phyloP scores from a whole-genome alignment of 345 rosid species.

The Geranium brycei region DNA sequence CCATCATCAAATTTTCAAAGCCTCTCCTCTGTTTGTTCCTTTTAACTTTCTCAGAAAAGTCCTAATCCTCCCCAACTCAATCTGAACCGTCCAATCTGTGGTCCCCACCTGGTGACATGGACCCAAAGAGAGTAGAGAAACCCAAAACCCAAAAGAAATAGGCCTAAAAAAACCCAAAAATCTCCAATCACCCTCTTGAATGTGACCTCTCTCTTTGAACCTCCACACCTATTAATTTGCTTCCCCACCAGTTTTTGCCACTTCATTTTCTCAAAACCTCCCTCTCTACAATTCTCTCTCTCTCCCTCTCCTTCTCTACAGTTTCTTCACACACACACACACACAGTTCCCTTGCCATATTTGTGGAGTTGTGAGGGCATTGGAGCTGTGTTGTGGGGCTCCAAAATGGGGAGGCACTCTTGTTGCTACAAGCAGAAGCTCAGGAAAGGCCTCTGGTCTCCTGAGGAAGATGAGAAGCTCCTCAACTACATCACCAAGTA shows the following conservation, averaged over 20 bases:
- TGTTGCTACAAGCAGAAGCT: slow-evolving; percentile 71
- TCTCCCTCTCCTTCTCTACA: not conserved
- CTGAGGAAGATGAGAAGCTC: slow-evolving; percentile 82
- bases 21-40: too few relatives aligned
- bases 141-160: too few relatives aligned
- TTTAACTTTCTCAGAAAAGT: too few relatives aligned
- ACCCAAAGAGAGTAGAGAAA: too few relatives aligned
- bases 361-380: slow-evolving; percentile 9
- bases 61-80: too few relatives aligned
- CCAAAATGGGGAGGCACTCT: slow-evolving; percentile 70
- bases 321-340: too few relatives aligned
- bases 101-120: not conserved
- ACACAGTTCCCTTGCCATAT: not conserved
- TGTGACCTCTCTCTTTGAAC: not conserved
- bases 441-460: slow-evolving; percentile 83
- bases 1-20: too few relatives aligned
- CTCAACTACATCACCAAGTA: slow-evolving; percentile 50
- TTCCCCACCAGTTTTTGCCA: not conserved
- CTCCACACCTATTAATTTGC: not conserved
- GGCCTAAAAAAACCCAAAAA: not conserved
- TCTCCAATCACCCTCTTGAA: not conserved
- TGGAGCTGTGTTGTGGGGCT: slow-evolving; percentile 8
- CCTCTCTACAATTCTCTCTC: not conserved
- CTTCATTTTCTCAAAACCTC: not conserved
- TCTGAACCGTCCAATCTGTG: too few relatives aligned